These are phyloP conservation scores for Pseudoneurospora amorphoporcata DNA, from an alignment of 495 filamentous ascomycete genomes.

Conservation along the genomic window DNA sequence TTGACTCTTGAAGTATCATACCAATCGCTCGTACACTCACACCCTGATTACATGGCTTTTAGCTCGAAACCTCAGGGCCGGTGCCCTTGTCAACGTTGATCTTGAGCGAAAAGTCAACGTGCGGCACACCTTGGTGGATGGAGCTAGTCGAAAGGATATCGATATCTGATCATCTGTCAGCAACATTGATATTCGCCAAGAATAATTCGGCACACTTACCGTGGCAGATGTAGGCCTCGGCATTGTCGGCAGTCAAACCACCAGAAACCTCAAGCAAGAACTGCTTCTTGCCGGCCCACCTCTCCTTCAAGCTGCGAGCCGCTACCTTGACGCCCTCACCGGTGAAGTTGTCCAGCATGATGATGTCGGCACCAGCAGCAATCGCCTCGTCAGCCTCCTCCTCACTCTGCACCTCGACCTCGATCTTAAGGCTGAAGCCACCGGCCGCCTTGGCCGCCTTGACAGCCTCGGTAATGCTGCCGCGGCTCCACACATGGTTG, in stretches of 20 bases:
- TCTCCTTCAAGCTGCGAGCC: slow-evolving; percentile 60
- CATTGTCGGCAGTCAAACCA: slow-evolving; percentile 78
- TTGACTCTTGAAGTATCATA: neutral
- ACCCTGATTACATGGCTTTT: neutral
- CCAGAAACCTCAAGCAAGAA: slow-evolving; percentile 89
- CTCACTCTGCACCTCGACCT: slow-evolving; percentile 87
- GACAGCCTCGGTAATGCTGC: slow-evolving; percentile 75
- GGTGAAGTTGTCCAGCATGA: slow-evolving; percentile 96
- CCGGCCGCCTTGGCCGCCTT: slow-evolving; percentile 70
- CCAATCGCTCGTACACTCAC: neutral
- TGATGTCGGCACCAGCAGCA: slow-evolving; percentile 78
- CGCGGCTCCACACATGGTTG: slow-evolving; percentile 89
- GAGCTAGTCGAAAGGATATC: slow-evolving; percentile 93
- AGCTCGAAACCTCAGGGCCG: slow-evolving; percentile 17
- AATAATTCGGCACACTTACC: slow-evolving; percentile 30
- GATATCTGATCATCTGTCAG: slow-evolving; percentile 48
- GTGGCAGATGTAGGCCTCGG: slow-evolving; percentile 65
- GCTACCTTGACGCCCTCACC: slow-evolving; percentile 62
- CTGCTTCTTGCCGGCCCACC: slow-evolving; percentile 55
- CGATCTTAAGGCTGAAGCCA: slow-evolving; percentile 86
- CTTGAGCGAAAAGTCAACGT: slow-evolving; percentile 95
- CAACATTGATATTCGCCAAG: slow-evolving; percentile 2
- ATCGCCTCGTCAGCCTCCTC: slow-evolving; percentile 86
- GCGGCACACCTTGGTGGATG: slow-evolving; percentile 88
- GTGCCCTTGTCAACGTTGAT: slow-evolving; percentile 39